Percentiles rank a stretch among this genome's conserved stretches.
phyloP scores from a whole-genome alignment of 2,329 filamentous ascomycete species.

The Talaromyces sp. region DNA sequence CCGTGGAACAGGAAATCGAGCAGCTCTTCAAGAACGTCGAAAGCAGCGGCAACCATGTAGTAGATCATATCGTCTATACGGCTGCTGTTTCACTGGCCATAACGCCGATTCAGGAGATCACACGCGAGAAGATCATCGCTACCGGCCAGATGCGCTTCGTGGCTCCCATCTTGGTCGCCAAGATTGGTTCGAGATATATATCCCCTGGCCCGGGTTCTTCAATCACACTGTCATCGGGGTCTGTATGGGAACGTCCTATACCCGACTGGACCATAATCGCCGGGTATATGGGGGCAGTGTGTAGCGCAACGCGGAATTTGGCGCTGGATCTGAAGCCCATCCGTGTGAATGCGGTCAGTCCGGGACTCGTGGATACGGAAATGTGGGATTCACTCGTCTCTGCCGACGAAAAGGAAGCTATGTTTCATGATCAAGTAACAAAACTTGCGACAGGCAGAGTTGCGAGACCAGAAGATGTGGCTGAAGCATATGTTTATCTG shows the following conservation, averaged over 20 bases:
- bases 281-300: constrained; percentile 20
- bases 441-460: constrained; percentile 20
- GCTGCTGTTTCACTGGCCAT: constrained; percentile 39
- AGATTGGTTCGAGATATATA: constrained; percentile 36
- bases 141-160: constrained; percentile 31
- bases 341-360: constrained; percentile 40
- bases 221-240: constrained; percentile 40
- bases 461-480: constrained; percentile 33
- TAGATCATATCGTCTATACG: constrained; percentile 51
- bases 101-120: constrained; percentile 25
- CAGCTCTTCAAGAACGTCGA: constrained; percentile 23
- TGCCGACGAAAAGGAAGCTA: constrained; percentile 2
- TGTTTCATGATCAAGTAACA: too few species aligned
- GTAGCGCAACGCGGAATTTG: constrained; percentile 34
- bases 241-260: constrained; percentile 29
- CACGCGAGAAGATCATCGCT: constrained; percentile 18
- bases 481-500: constrained; percentile 41
- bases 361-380: constrained; percentile 40
- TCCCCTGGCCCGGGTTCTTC: constrained; percentile 24
- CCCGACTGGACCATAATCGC: constrained; percentile 30
- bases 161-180: constrained; percentile 35
- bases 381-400: constrained; percentile 23
- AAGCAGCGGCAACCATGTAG: not conserved
- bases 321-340: constrained; percentile 52
- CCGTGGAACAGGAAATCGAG: constrained; percentile 42